Base-by-base conservation (phyloP, 495 filamentous ascomycete genomes). In the Aspergillus carlsbadensis region DNA sequence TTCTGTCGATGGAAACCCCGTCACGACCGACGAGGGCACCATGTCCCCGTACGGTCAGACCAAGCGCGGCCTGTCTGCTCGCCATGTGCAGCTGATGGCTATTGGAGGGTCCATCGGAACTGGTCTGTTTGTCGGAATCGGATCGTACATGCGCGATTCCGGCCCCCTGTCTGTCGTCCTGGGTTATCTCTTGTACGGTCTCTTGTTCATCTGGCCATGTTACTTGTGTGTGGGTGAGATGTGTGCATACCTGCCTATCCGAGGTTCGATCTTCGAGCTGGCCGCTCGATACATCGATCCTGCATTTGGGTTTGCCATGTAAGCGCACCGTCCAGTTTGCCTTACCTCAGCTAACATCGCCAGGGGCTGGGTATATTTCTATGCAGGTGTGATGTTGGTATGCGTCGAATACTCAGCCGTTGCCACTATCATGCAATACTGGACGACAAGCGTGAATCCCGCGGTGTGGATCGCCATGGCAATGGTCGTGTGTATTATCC, bases 81-180 rank as follows among this genome's bases (percentile, higher is more conserved):
- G 86, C 22, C 86, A 89, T 72, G 65, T 88, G 4, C 80, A 80
- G 65, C 81, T 89, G 80, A 88, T 89, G 79, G 86, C 85, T 2
- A 78, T 88, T 22, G 87, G 89, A 56, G 87, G 87, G 14, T 87
- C 87, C 0, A 86, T 91, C 63, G 88, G 87, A 21, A 91, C 87
- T 1, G 88, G 87, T 43, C 74, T 91, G 26, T 92, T 92, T 72
- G 72, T 91, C 17, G 87, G 89, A 40, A 89, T 84, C 48, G 87
- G 88, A 17, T 75, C 74, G 24, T 87, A 86, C n/a, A 77, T 91
- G 44, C 77, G 79, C 13, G 81, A 78, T 54, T 75, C 85, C 24
- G 87, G 87, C 11, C 88, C 88, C 14, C 72, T 85, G 4, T 86
- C 82, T 5, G 73, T 88, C 33, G 75, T 92, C 20, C 74, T 91